These are phyloP conservation scores for Fonsecaea pugnacius DNA, from an alignment of 2,329 filamentous ascomycete species.

Conservation along the genomic window DNA sequence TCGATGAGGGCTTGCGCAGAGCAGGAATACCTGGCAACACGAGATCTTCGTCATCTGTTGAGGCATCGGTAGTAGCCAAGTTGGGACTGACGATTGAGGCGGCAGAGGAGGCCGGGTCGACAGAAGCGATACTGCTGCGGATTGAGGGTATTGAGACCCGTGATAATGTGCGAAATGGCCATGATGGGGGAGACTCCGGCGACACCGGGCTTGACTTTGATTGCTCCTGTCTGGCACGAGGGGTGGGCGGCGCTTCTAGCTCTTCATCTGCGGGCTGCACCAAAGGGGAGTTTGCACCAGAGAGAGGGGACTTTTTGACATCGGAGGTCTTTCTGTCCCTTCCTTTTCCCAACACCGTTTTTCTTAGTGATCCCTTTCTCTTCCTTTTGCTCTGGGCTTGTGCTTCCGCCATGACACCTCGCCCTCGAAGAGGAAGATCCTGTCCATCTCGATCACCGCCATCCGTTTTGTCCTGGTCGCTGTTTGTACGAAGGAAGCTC, in stretches of 20 bases:
- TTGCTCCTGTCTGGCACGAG: conserved; percentile 30
- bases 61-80: conserved; percentile 68
- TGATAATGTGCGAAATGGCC: conserved; percentile 35
- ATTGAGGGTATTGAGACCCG: conserved; percentile 38
- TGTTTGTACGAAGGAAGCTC: conserved; percentile 65
- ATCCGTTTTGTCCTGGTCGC: conserved; percentile 44
- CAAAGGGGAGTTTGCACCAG: conserved; percentile 33
- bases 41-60: conserved; percentile 79
- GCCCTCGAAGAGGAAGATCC: conserved; percentile 38
- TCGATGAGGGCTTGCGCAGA: conserved; percentile 39
- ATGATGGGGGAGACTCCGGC: conserved; percentile 36
- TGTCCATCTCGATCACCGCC: conserved; percentile 38
- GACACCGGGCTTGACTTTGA: conserved; percentile 26
- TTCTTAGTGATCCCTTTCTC: conserved; percentile 82
- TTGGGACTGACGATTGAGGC: conserved; percentile 56
- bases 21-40: conserved; percentile 60
- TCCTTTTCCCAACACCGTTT: conserved; percentile 78
- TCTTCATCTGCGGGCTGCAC: conserved; percentile 30
- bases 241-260: conserved; percentile 28
- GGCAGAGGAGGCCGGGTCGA: conserved; percentile 44
- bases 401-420: conserved; percentile 54
- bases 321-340: conserved; percentile 61
- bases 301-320: conserved; percentile 54
- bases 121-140: conserved; percentile 42
- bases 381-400: conserved; percentile 59